Evolutionary conservation across 1,139 yeast species (phyloP), one percentile per base, ranked within the genome.

Genomic region (Hansenula sp.): DNA sequence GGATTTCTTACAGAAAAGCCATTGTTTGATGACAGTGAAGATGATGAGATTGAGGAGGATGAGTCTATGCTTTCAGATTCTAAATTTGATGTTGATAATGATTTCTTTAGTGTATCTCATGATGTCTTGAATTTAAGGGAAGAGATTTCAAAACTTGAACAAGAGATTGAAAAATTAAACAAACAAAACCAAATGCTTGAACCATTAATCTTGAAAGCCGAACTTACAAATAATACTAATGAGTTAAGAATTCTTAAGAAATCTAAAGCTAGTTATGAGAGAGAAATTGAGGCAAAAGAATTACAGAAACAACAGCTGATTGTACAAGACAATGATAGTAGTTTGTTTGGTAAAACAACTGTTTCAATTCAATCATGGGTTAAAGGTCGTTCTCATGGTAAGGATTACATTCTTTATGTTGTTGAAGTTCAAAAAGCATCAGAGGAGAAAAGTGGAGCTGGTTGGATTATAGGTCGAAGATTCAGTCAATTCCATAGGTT

Each of bases 391-490:
- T 41, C 72, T 37, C 79, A 76, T 32, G 82, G 84, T 0, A 73
- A 71, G 40, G 85, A 78, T 37, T 83, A 75, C 46, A 76, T 79
- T 4, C 65, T 84, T 41, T 90, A 89, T 59, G 73, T 88, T 32
- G 82, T 90, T 32, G 90, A 83, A 54, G 88, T 89, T 6, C 82
- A 80, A 44, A 80, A 81, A 46, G 59, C 70, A 30, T 61, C 59
- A 22, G 50, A 44, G 13, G 52, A 51, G 3, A 69, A 70, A 16
- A 66, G 65, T 8, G 69, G 77, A 9, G 88, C 92, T 0, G 88
- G 90, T 0, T 90, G 97, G 97, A 79, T 87, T 38, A 87, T 89
- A 26, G 94, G 96, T 0, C 67, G 97, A 51, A 67, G 97, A 42
- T 90, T 80, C 56, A 85, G 87, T 52, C 97, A 90, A 54, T 90